Conservation (phyloP, 257 asterid genomes). For the Gentiana straminea region DNA sequence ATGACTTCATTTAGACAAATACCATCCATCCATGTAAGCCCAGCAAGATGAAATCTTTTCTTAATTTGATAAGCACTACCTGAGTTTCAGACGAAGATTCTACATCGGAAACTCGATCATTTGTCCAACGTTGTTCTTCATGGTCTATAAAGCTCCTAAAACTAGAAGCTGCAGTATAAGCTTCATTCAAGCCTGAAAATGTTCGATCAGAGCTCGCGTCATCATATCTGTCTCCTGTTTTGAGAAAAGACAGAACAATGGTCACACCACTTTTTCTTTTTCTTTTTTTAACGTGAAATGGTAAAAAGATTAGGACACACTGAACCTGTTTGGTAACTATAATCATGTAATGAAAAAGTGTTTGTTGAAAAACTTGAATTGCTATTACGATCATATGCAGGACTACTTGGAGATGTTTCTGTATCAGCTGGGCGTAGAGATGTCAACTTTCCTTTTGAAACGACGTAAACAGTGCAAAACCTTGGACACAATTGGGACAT, state of each 20-base stretch:
- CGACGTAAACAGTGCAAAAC: slow-evolving; percentile 64
- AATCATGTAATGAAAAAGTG: slow-evolving; percentile 30
- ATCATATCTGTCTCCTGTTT: slow-evolving; percentile 17
- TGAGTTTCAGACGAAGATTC: slow-evolving; percentile 29
- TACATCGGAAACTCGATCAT: slow-evolving; percentile 30
- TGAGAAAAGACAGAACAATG: neutral
- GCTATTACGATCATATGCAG: slow-evolving; percentile 30
- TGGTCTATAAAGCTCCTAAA: slow-evolving; percentile 23
- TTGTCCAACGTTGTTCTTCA: slow-evolving; percentile 12
- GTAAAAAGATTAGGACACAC: neutral
- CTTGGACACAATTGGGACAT: slow-evolving; percentile 45
- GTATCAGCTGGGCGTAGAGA: slow-evolving; percentile 59
- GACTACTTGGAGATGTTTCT: slow-evolving; percentile 32
- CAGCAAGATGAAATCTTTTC: no score
- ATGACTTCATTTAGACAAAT: no score
- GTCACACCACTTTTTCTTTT: neutral
- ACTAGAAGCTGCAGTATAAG: slow-evolving; percentile 22
- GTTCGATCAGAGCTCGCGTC: slow-evolving; percentile 9
- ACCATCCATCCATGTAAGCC: no score
- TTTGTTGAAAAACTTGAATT: slow-evolving; percentile 37
- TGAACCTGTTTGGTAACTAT: slow-evolving; percentile 40
- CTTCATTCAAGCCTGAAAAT: slow-evolving; percentile 15
- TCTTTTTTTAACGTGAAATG: neutral
- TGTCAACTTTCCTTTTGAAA: slow-evolving; percentile 65
- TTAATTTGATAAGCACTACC: slow-evolving; percentile 24